Base-by-base conservation (phyloP, 805 yeast genomes). In the Metschnikowia dekortorum region DNA sequence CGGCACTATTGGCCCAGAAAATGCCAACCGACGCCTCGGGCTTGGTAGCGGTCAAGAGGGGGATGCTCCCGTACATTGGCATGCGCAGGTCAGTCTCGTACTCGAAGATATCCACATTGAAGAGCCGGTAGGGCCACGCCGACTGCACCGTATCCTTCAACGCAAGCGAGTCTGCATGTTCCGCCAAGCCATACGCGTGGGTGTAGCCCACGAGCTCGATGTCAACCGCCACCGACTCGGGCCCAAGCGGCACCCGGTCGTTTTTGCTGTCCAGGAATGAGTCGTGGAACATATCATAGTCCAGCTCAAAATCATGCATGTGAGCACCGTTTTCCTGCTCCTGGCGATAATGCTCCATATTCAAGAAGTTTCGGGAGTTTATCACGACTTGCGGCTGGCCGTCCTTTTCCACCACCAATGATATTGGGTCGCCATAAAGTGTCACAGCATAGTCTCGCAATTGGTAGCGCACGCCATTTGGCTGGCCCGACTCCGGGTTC, bases 41-140 rank as follows among this genome's bases (percentile, higher is more conserved):
- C 46, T 79, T 81, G 14, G 80, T 80, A 0, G 89, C 94, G 46
- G 89, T 69, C 79, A 94, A 75, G 41, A 91, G 82, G 2, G 99
- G 99, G 58, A 94, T 89, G 0, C 96, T 74, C 1, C 99, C 99
- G 62, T 94, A 94, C 96, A 91, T 90, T 42, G 98, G 89, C 75
- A 85, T 75, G 49, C 83, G 82, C 36, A 96, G 85, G 53, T 87
- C 81, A 1, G 84, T 75, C 58, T 88, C 95, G 64, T 94, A 94
- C 67, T 94, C 97, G 68, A 94, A 94, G 34, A 92, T 92, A 65
- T 94, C 99, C 30, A 91, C 97, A 59, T 94, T 92, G 74, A 71
- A 94, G 39, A 94, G 71, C 41, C 99, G 76, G 66, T 94, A 94
- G 2, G 98, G 98, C 44, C 61, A 52, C 48, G 84, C 87, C 1